Base-by-base conservation (phyloP, 2,329 filamentous ascomycete genomes). In the Botrytis porri region DNA sequence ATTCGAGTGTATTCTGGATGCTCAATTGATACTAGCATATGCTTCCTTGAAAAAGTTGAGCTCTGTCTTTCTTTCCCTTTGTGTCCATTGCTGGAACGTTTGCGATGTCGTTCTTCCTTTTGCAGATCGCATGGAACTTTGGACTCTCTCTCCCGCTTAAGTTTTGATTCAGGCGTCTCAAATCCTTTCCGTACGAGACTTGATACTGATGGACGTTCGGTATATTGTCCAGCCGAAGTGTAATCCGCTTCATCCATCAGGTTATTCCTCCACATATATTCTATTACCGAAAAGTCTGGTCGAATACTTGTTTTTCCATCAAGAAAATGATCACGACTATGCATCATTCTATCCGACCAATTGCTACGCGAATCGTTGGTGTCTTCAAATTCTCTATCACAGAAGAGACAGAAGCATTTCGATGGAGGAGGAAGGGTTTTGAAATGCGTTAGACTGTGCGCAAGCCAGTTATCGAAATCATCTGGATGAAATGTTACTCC, bases 361-460 rank as follows among this genome's bases (percentile, higher is more conserved):
- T 73, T 78, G n/a, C 16, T 16, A 18, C 32, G 12, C 2, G 72
- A 72, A 70, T 79, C 67, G 4, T 54, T 29, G 4, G 64, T 16
- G 39, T 72, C 61, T 29, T 73, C 70, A 16, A 75, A 74, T 61
- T 72, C 66, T 0, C 77, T 63, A 71, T 85, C 81, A 76, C 88
- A 89, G 74, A 87, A 88, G 83, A 84, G 87, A 76, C 88, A 89
- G 0, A 82, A 70, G 7, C 81, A 81, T 18, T 75, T 75, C 0
- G 18, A 14, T 3, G 84, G 82, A 9, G 84, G 82, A 0, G 29
- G 72, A 6, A 78, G 48, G 0, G 51, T 2, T 14, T 84, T 76
- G 74, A 88, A 86, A 1, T 80, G 77, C 7, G 69, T 43, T 22
- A 71, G 41, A 0, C 74, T 83, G 73, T 90, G 88, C 0, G 80